Evolutionary conservation across 2,329 filamentous ascomycete species (phyloP).

Genomic region (Emmonsiellopsis sp.): DNA sequence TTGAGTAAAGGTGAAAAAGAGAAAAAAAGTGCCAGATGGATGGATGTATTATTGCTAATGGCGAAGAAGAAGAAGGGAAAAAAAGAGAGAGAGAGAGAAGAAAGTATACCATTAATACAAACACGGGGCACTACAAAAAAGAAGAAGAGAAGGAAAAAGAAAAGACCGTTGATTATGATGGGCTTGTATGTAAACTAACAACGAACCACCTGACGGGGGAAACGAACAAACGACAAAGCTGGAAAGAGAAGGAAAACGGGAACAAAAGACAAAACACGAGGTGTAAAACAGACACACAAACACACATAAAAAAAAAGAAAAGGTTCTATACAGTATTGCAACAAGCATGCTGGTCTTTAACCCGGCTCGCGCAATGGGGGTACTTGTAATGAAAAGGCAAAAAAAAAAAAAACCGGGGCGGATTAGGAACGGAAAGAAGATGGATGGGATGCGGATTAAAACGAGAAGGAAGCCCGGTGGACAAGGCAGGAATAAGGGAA

Average conservation of each 20-base stretch:
- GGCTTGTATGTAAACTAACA: no score
- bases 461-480: no score
- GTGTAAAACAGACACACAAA: no score
- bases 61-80: conserved; percentile 3
- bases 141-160: conserved; percentile 2
- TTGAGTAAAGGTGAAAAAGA: no score
- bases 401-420: no score
- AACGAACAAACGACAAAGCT: neutral
- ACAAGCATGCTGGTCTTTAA: no score
- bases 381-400: no score
- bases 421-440: no score
- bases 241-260: neutral
- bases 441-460: no score
- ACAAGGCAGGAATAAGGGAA: no score
- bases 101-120: neutral
- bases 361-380: no score
- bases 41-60: neutral
- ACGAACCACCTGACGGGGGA: neutral
- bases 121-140: neutral
- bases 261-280: neutral
- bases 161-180: neutral
- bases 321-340: no score
- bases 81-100: conserved; percentile 10
- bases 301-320: neutral
- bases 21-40: neutral